phyloP scores from a whole-genome alignment of 75 land plant genomes.

The Pinus taeda region DNA sequence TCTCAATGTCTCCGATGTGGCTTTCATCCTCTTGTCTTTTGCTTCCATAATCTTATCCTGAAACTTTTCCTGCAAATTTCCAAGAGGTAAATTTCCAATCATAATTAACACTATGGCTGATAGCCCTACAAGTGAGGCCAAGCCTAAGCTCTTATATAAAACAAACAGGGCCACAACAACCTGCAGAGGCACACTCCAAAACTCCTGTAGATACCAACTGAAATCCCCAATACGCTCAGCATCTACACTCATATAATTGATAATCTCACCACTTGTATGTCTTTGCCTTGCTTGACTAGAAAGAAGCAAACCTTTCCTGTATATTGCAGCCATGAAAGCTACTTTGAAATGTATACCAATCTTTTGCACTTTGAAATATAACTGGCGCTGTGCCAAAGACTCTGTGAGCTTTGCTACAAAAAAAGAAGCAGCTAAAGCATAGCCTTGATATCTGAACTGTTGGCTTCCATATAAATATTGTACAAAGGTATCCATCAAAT shows the following conservation, averaged over 20 bases:
- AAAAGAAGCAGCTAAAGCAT: constrained; percentile 14
- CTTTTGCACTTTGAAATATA: constrained; percentile 19
- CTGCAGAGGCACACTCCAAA: constrained; percentile 39
- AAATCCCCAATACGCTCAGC: constrained; percentile 29
- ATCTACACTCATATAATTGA: constrained; percentile 45
- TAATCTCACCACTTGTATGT: constrained; percentile 38
- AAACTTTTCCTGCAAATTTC: constrained; percentile 26
- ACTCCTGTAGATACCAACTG: constrained; percentile 32
- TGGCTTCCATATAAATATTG: constrained; percentile 19
- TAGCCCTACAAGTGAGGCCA: constrained; percentile 33
- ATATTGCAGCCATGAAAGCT: constrained; percentile 24
- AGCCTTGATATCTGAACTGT: constrained; percentile 16
- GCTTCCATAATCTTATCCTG: constrained; percentile 41
- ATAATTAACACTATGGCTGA: constrained; percentile 19
- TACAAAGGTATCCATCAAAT: constrained; percentile 35
- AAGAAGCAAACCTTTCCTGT: constrained; percentile 27
- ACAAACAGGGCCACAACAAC: constrained; percentile 18
- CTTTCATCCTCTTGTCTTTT: constrained; percentile 45
- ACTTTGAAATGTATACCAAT: constrained; percentile 29
- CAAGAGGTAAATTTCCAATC: constrained; percentile 26
- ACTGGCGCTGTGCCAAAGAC: constrained; percentile 24
- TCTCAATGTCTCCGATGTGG: constrained; percentile 31
- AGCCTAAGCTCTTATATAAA: constrained; percentile 32
- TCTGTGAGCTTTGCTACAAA: constrained; percentile 22
- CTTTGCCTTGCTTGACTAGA: constrained; percentile 26